A percentile compares a stretch with the other conserved stretches of the same genome.
These are phyloP conservation scores for Emergomyces orientalis DNA, from an alignment of 2,329 filamentous ascomycete genomes.

Conservation along the genomic window DNA sequence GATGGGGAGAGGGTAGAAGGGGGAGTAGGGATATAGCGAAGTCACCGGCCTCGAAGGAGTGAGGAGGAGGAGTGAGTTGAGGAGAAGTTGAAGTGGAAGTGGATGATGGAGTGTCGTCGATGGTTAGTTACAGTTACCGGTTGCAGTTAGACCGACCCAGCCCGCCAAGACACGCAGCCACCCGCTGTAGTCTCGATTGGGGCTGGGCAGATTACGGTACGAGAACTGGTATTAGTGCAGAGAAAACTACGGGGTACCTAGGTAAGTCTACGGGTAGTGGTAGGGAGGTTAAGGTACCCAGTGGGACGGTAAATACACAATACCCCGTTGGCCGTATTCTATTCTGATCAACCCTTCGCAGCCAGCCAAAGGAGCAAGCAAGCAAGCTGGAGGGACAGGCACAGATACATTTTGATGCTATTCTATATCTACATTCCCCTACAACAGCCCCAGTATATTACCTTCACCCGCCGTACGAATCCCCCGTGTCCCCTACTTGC, in stretches of 20 bases:
- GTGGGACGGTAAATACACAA: no score
- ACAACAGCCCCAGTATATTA: neutral
- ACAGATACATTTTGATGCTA: no score
- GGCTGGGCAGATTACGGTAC: neutral
- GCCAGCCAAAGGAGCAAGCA: no score
- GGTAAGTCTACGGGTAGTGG: no score
- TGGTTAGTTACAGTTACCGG: neutral
- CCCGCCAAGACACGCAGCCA: no score
- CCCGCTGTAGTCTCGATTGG: neutral
- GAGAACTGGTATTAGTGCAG: neutral
- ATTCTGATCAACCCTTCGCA: no score
- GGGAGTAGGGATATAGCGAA: neutral
- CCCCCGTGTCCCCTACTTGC: neutral
- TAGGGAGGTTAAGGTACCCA: no score
- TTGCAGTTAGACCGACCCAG: neutral
- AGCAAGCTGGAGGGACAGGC: no score
- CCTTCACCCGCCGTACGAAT: neutral
- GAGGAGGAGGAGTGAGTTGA: neutral
- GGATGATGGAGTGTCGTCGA: constrained; percentile 6
- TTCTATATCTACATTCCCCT: neutral
- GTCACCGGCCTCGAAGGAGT: constrained; percentile 2
- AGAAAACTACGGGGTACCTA: no score
- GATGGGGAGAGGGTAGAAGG: neutral
- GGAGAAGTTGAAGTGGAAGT: neutral
- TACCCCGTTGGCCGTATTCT: no score